A percentile compares a stretch with the other conserved stretches of the same genome.
These are phyloP conservation scores for Phyllosticta capitalensis DNA, from an alignment of 2,329 filamentous ascomycete genomes.

Conservation along the genomic window DNA sequence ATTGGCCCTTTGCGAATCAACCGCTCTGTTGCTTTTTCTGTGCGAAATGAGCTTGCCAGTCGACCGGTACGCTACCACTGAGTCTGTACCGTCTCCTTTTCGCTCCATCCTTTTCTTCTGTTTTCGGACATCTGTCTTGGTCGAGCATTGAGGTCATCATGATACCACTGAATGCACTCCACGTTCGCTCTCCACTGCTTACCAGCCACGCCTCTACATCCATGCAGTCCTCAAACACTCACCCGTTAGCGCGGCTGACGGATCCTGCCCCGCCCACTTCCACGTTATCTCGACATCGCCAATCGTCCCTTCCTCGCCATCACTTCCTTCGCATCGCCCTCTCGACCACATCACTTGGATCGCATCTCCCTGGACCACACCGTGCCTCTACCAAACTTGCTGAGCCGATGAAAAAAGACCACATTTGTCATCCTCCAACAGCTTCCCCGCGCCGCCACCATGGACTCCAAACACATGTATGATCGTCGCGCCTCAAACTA, in stretches of 20 bases:
- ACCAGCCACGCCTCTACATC: neutral
- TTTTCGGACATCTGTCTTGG: no score
- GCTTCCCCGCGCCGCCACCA: neutral
- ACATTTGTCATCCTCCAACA: neutral
- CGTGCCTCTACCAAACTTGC: neutral
- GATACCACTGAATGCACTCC: no score
- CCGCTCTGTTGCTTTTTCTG: neutral
- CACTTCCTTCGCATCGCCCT: neutral
- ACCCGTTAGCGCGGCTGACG: neutral
- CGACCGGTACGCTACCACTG: no score
- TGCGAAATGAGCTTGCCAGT: neutral
- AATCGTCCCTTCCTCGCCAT: neutral
- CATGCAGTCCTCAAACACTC: neutral
- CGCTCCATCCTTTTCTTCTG: no score
- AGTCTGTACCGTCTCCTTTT: no score
- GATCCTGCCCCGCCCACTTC: neutral
- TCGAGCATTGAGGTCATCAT: no score
- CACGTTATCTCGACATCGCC: neutral
- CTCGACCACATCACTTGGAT: neutral
- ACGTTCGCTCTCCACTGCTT: neutral
- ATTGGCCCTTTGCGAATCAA: neutral
- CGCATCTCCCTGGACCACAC: neutral
- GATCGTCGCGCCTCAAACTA: conserved; percentile 27
- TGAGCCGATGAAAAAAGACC: neutral
- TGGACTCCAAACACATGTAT: conserved; percentile 24